A percentile compares a stretch with the other conserved stretches of the same genome.
Evolutionary conservation across 768 basidiomycete species (phyloP).

Genomic region (Amanita pseudoporphyria): DNA sequence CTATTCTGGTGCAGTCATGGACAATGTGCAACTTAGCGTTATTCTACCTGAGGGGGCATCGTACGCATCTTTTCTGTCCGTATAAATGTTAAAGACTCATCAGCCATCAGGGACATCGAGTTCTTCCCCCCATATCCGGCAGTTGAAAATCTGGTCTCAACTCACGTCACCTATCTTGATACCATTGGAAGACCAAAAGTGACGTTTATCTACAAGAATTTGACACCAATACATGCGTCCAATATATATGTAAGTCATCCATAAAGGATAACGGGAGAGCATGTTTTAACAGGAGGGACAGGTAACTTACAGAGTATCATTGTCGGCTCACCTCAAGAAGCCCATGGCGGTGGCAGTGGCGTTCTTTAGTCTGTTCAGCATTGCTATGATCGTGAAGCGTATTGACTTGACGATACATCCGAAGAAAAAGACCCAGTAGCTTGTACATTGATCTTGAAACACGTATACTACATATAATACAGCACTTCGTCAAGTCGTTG

Average conservation of each 20-base stretch:
- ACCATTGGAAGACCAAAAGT: constrained; percentile 80
- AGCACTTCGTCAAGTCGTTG: background rate
- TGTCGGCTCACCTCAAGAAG: constrained; percentile 79
- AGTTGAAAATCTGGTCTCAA: constrained; percentile 46
- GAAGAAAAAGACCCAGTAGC: constrained; percentile 28
- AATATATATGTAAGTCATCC: constrained; percentile 65
- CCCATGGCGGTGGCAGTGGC: constrained; percentile 69
- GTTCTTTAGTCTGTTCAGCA: constrained; percentile 55
- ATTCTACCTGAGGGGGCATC: constrained; percentile 92
- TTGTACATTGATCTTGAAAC: constrained; percentile 14
- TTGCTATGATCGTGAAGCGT: constrained; percentile 33
- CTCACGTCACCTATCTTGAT: constrained; percentile 84
- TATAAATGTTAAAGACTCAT: background rate
- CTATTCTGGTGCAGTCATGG: constrained; percentile 70
- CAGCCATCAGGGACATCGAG: constrained; percentile 55
- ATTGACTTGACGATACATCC: constrained; percentile 38
- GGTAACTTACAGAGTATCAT: constrained; percentile 83
- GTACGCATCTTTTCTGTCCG: constrained; percentile 38
- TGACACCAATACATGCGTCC: constrained; percentile 74
- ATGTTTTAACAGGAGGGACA: constrained; percentile 19
- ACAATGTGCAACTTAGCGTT: constrained; percentile 70
- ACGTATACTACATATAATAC: constrained; percentile 6
- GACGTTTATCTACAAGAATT: constrained; percentile 58
- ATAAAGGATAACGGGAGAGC: constrained; percentile 1
- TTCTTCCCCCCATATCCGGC: constrained; percentile 74